These are phyloP conservation scores for Leptographium flavum DNA, from an alignment of 2,329 filamentous ascomycete genomes.

Conservation along the genomic window DNA sequence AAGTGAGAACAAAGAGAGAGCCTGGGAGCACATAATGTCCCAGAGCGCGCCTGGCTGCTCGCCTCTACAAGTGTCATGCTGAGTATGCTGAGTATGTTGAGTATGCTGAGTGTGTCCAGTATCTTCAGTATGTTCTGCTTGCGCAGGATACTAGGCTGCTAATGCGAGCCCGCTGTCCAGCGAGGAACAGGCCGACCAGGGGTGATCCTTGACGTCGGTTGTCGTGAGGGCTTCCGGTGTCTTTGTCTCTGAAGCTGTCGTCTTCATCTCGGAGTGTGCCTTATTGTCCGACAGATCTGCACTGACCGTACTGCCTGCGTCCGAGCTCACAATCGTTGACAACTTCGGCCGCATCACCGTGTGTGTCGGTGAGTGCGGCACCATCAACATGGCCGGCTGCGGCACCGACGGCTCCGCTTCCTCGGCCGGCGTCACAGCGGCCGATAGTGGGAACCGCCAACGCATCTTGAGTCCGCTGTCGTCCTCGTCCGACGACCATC, in stretches of 20 bases:
- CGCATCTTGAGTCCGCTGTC: slow-evolving; percentile 11
- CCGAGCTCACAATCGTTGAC: slow-evolving; percentile 31
- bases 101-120: no score
- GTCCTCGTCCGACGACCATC: slow-evolving; percentile 19
- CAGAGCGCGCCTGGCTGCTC: no score
- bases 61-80: no score
- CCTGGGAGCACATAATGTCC: not conserved
- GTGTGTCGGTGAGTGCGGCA: not conserved
- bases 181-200: slow-evolving; percentile 11
- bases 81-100: no score
- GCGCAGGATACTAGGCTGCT: slow-evolving; percentile 4
- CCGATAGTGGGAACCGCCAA: slow-evolving; percentile 10
- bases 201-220: not conserved
- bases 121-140: not conserved
- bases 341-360: slow-evolving; percentile 19
- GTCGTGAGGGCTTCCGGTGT: no score
- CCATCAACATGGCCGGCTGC: not conserved
- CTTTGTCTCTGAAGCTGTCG: not conserved
- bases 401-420: not conserved
- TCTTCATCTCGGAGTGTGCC: not conserved
- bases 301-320: slow-evolving; percentile 15
- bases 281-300: slow-evolving; percentile 13
- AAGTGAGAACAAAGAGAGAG: not conserved
- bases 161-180: slow-evolving; percentile 17
- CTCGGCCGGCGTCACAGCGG: slow-evolving; percentile 21